Evolutionary conservation across 371 early-diverging fungal genomes (phyloP), one percentile per base, ranked within the genome.

Genomic region (Rhizopus sp.): DNA sequence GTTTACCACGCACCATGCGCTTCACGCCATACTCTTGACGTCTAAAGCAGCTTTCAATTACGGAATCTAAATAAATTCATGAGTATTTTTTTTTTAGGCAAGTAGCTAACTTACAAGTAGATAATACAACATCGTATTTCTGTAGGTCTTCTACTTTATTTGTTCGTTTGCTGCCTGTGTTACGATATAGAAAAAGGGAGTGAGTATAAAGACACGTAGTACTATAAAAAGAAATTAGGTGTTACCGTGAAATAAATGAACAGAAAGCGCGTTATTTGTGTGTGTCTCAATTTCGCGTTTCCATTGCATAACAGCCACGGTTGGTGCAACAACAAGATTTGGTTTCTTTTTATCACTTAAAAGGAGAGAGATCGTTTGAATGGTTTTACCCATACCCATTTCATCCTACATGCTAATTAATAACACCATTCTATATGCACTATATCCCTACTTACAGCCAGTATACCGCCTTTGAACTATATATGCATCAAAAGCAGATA

Each of bases 341-440:
- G 95, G 94, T 32, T 80, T 81, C 17, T 81, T 71, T 8, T 69
- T 70, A 37, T 84, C 85, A 13, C 78, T 68, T 9, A 94, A 72
- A 2, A 97, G 64, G 40, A 98, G 78, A 0, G 95, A 81, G 39
- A 99, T 95, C 31, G 93, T 92, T 69, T 98, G 98, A 48, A 99
- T 91, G 0, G 99, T 99, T 73, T 99, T 99, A 50, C 99, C 99
- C 95, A 99, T 94, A 5, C 99, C 97, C 96, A 97, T 97, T 62
- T 96, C 96, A 78, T 95, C 95, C 68, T 63, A 54, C 31, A 5
- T 29, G 54, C 32, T 32, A 29, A 40, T 17, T 7, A 35, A 46
- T 45, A 38, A 38, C 8, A 38, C 39, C 39, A 2, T 38, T 2
- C 45, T 15, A 33, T 39, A 23, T 8, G 23, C 0, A 23, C 23